A percentile compares a stretch with the other conserved stretches of the same genome.
Conservation (phyloP, 352 stramenopile species). For the Globisporangium uncinulatum region DNA sequence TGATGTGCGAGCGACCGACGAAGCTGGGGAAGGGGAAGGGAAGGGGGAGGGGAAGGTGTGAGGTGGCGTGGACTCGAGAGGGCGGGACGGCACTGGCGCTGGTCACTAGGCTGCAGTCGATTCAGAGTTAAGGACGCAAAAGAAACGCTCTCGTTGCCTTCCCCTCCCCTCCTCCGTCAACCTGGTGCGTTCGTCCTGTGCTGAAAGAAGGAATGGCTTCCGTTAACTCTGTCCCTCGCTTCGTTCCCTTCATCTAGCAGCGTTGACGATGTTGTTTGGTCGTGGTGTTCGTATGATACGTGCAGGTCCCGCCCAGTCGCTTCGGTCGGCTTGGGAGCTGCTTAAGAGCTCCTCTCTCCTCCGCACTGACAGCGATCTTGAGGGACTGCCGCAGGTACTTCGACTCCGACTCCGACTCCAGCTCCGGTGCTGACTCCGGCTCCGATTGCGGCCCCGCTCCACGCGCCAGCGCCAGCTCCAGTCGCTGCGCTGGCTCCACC, state of each 20-base stretch:
- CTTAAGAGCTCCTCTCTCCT: neutral
- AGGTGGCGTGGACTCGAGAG: neutral
- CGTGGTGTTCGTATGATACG: neutral
- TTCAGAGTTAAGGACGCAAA: conserved; percentile 6
- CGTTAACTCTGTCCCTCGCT: neutral
- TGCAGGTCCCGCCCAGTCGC: too few relatives aligned
- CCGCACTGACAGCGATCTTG: neutral
- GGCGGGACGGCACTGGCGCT: neutral
- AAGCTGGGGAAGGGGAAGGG: too few relatives aligned
- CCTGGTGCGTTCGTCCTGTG: neutral
- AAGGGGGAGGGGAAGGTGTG: neutral
- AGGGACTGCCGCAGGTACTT: neutral
- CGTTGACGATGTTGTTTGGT: neutral
- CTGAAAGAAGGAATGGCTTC: neutral
- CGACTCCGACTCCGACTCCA: neutral
- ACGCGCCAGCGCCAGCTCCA: conserved; percentile 9
- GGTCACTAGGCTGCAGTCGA: too few relatives aligned
- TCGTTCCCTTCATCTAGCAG: neutral
- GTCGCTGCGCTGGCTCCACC: conserved; percentile 13
- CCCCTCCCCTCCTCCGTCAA: neutral
- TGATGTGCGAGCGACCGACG: neutral
- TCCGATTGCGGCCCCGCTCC: neutral
- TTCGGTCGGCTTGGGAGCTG: too few relatives aligned
- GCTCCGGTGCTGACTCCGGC: conserved; percentile 11
- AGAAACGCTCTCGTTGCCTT: neutral